Conservation (phyloP, 192 early-diverging fungal species). For the Dispira simplex region DNA sequence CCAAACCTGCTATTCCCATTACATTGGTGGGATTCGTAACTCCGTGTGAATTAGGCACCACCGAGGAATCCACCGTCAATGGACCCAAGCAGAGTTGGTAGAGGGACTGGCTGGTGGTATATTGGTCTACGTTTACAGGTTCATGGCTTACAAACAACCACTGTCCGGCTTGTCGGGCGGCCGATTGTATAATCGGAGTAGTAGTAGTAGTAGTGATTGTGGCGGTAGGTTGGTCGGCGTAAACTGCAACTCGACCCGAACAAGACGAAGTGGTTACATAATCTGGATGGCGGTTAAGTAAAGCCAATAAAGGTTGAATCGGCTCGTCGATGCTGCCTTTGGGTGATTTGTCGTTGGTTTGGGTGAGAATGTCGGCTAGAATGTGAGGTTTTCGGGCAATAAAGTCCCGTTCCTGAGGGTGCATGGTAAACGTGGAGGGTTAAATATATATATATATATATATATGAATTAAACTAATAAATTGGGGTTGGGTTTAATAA, state of each 20-base stretch:
- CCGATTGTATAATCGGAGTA: neutral
- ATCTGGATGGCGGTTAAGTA: constrained; percentile 32
- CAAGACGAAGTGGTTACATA: constrained; percentile 37
- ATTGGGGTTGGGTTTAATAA: too few species aligned
- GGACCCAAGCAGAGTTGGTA: constrained; percentile 15
- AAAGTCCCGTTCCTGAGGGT: neutral
- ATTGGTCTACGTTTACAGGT: constrained; percentile 15
- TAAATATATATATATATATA: too few species aligned
- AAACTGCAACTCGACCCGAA: constrained; percentile 32
- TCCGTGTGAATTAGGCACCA: neutral
- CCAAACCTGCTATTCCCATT: constrained; percentile 12
- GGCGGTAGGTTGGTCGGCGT: constrained; percentile 19
- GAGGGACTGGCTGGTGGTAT: neutral
- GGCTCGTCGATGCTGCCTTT: constrained; percentile 36
- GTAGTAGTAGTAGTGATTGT: neutral
- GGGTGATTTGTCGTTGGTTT: constrained; percentile 30
- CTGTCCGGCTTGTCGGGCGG: constrained; percentile 14
- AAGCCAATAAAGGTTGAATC: constrained; percentile 25
- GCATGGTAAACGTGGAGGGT: neutral
- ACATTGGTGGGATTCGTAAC: neutral
- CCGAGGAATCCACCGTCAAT: constrained; percentile 20
- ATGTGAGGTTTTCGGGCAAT: constrained; percentile 1
- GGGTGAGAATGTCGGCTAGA: constrained; percentile 8
- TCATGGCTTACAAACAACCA: constrained; percentile 35
- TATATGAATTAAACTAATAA: too few species aligned